Evolutionary conservation across 208 protist genomes (phyloP).

Genomic region (Trypanosoma congolense): DNA sequence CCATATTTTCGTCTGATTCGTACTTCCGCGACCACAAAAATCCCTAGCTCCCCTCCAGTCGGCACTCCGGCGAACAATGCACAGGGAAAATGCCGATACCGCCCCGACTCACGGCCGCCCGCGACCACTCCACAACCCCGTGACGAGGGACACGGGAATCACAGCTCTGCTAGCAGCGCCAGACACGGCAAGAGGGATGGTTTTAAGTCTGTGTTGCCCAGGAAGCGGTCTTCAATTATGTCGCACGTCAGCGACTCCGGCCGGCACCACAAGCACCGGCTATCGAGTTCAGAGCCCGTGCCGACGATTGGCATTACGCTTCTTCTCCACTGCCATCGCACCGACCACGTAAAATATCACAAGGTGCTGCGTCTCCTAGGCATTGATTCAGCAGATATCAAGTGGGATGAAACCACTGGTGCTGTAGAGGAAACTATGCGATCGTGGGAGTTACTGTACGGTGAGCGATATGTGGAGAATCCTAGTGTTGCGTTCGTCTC

Average conservation of each 20-base stretch:
- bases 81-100: background rate
- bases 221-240: background rate
- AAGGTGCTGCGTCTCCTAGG: constrained; percentile 66
- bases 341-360: constrained; percentile 74
- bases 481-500: constrained; percentile 6
- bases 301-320: constrained; percentile 73
- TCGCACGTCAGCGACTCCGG: background rate
- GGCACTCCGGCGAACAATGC: background rate
- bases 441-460: constrained; percentile 61
- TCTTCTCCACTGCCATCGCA: constrained; percentile 75
- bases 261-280: constrained; percentile 17
- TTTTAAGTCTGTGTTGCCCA: no score
- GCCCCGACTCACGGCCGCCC: background rate
- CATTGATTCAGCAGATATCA: constrained; percentile 69
- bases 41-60: background rate
- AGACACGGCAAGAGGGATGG: background rate
- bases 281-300: constrained; percentile 34
- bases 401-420: constrained; percentile 37
- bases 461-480: constrained; percentile 62
- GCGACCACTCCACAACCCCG: no score
- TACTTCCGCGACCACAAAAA: constrained; percentile 17
- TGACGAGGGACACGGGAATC: background rate
- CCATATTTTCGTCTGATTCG: constrained; percentile 5
- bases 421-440: constrained; percentile 43
- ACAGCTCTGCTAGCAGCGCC: background rate